phyloP scores from a whole-genome alignment of 768 basidiomycete species.

The Tricholoma furcatifolium region DNA sequence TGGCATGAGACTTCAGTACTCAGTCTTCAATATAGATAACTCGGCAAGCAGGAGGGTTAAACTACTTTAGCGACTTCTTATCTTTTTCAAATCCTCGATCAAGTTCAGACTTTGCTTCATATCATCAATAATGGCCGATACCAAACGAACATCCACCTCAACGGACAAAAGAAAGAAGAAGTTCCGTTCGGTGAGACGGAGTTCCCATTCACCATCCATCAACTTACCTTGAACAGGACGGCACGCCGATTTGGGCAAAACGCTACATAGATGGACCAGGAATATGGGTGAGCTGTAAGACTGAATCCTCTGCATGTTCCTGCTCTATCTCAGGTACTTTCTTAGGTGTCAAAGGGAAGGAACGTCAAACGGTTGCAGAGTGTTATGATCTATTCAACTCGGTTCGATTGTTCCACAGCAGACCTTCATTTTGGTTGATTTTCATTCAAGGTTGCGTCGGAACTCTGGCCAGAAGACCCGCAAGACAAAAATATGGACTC shows the following conservation, averaged over 20 bases:
- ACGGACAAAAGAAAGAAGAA: conserved; percentile 41
- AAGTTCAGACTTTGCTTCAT: not conserved
- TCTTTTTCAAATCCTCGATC: too few relatives aligned
- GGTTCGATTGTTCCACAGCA: conserved; percentile 37
- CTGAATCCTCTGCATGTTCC: not conserved
- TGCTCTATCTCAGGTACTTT: not conserved
- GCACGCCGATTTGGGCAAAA: conserved; percentile 65
- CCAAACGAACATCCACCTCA: conserved; percentile 1
- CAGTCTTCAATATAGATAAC: too few relatives aligned
- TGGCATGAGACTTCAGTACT: too few relatives aligned
- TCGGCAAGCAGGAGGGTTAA: too few relatives aligned
- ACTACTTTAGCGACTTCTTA: too few relatives aligned
- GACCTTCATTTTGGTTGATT: not conserved
- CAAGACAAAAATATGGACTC: conserved; percentile 23
- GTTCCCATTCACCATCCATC: not conserved
- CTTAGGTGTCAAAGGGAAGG: conserved; percentile 73
- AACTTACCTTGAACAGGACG: conserved; percentile 44
- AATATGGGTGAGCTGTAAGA: conserved; percentile 76
- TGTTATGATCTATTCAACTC: conserved; percentile 77
- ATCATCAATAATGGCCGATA: conserved; percentile 7
- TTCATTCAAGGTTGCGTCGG: conserved; percentile 57
- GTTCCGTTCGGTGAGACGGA: conserved; percentile 45
- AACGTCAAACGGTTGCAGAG: conserved; percentile 75
- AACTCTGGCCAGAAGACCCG: conserved; percentile 61
- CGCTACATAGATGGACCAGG: conserved; percentile 75